Evolutionary conservation across 306 rosid genomes (phyloP).

Genomic region (Vigna reflexopilosa): DNA sequence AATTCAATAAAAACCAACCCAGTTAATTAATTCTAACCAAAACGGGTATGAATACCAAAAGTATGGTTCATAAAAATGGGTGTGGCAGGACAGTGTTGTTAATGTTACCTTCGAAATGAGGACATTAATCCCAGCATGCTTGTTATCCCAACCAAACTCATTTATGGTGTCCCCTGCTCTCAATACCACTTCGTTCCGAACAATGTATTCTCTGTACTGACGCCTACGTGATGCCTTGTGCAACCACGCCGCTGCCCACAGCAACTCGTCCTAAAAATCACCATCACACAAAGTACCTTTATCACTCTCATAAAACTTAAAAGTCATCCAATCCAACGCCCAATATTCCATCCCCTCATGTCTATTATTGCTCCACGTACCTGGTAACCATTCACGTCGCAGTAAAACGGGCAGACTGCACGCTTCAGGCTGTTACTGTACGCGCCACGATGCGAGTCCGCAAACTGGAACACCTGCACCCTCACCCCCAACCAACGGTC

Average conservation of each 20-base stretch:
- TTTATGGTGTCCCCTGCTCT: conserved; percentile 96
- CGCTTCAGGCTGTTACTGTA: conserved; percentile 79
- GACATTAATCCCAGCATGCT: conserved; percentile 97
- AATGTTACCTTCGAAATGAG: conserved; percentile 83
- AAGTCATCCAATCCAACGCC: conserved; percentile 53
- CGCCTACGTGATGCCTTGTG: conserved; percentile 95
- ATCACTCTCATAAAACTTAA: too few species aligned
- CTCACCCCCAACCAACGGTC: conserved; percentile 51
- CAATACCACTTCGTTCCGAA: conserved; percentile 81
- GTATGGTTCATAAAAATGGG: not conserved
- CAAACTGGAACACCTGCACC: conserved; percentile 88
- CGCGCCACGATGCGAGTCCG: conserved; percentile 94
- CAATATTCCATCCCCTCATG: not conserved
- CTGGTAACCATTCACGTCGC: conserved; percentile 94
- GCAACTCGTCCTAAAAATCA: conserved; percentile 73
- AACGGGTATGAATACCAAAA: conserved; percentile 1
- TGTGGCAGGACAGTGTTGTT: not conserved
- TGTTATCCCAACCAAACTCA: conserved; percentile 99
- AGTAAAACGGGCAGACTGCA: conserved; percentile 95
- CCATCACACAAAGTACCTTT: not conserved
- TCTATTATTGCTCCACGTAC: conserved; percentile 40
- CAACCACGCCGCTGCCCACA: conserved; percentile 99
- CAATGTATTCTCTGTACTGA: conserved; percentile 85
- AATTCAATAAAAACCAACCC: not conserved
- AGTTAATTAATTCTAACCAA: not conserved